phyloP scores from a whole-genome alignment of 148 eudicot species.

The Spergularia bocconei region DNA sequence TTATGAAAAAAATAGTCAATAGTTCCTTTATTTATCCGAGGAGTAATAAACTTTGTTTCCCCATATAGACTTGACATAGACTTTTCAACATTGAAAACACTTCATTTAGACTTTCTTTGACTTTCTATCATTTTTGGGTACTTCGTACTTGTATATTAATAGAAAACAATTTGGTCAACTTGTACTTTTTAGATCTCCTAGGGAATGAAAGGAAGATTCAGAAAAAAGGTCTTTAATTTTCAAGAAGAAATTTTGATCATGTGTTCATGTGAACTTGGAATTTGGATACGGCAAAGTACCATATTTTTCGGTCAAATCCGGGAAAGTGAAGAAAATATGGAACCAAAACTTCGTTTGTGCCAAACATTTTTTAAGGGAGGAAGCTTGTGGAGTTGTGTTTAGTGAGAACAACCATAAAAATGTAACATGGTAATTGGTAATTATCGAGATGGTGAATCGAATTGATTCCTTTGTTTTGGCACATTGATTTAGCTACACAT shows the following conservation, averaged over 20 bases:
- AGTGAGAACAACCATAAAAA: neutral
- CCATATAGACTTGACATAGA: neutral
- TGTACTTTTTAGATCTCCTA: constrained; percentile 21
- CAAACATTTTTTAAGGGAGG: neutral
- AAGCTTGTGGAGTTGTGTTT: no score
- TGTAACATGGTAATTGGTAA: no score
- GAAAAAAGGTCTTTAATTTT: neutral
- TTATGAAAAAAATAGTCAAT: neutral
- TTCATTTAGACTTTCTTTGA: constrained; percentile 1
- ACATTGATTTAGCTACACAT: no score
- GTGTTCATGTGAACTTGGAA: constrained; percentile 2
- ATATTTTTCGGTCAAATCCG: constrained; percentile 1
- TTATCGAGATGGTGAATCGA: no score
- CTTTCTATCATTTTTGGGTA: neutral
- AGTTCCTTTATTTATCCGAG: neutral
- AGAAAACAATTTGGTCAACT: constrained; percentile 6
- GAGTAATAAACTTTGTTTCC: neutral
- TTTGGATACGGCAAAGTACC: neutral
- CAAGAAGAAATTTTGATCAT: neutral
- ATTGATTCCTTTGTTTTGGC: no score
- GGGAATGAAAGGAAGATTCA: neutral
- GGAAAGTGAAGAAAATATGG: neutral
- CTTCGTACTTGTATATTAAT: neutral
- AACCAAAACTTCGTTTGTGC: neutral
- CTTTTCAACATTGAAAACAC: neutral